These are phyloP conservation scores for Hansenula sp. DNA, from an alignment of 1,139 yeast species.

Conservation along the genomic window DNA sequence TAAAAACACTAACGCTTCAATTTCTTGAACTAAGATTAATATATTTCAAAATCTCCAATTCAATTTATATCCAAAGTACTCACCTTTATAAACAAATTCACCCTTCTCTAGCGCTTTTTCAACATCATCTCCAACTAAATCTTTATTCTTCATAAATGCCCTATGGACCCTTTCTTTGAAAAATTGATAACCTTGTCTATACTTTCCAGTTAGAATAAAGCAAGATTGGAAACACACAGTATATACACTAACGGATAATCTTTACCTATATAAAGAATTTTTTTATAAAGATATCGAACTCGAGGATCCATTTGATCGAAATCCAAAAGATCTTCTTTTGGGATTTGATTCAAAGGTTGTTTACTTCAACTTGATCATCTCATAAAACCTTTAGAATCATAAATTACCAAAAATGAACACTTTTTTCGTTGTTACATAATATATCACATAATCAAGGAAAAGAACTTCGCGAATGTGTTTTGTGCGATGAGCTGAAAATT, in stretches of 20 bases:
- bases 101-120: slow-evolving; percentile 31
- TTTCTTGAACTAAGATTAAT: slow-evolving; percentile 13
- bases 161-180: slow-evolving; percentile 23
- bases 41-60: too few species aligned
- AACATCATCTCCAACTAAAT: slow-evolving; percentile 22
- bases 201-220: neutral
- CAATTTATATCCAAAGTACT: too few species aligned
- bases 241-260: slow-evolving; percentile 37
- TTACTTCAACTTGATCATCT: too few species aligned
- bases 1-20: slow-evolving; percentile 32
- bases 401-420: too few species aligned
- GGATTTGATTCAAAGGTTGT: too few species aligned
- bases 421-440: too few species aligned
- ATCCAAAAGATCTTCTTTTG: too few species aligned
- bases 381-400: too few species aligned
- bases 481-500: too few species aligned
- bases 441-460: too few species aligned
- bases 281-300: slow-evolving; percentile 31
- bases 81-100: slow-evolving; percentile 31
- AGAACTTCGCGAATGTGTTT: too few species aligned
- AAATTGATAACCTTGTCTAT: slow-evolving; percentile 15
- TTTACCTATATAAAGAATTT: slow-evolving; percentile 33
- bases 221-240: neutral
- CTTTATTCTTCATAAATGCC: slow-evolving; percentile 22
- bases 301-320: slow-evolving; percentile 30